Percentiles rank a stretch among this genome's conserved stretches.
Conservation (phyloP, 2,329 filamentous ascomycete species). For the Epichloe brachyelytri region DNA sequence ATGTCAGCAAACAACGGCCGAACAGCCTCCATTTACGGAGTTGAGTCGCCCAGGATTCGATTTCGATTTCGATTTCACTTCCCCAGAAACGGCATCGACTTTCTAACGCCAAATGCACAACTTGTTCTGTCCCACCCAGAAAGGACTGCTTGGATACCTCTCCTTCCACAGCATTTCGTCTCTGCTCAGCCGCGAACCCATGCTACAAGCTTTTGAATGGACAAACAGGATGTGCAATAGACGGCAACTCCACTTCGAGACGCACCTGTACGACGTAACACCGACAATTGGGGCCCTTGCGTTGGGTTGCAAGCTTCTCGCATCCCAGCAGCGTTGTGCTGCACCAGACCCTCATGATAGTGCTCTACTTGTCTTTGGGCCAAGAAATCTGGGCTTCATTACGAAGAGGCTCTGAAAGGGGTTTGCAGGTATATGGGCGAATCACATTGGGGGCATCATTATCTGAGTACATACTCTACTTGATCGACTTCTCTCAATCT, state of each 20-base stretch:
- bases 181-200: conserved; percentile 7
- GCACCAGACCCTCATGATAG: neutral
- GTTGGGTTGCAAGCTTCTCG: neutral
- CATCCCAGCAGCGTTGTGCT: neutral
- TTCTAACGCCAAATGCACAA: neutral
- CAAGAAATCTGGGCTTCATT: neutral
- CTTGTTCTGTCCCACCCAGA: neutral
- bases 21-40: neutral
- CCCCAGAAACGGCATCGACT: neutral
- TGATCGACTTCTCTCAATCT: no score
- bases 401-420: neutral
- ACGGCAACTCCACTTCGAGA: conserved; percentile 1
- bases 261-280: conserved; percentile 3
- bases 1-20: neutral
- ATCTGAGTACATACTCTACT: neutral
- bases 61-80: no score
- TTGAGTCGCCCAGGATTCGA: neutral
- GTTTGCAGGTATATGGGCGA: neutral
- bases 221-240: conserved; percentile 3
- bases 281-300: conserved; percentile 4
- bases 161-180: conserved; percentile 12
- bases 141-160: neutral
- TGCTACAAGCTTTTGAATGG: conserved; percentile 1
- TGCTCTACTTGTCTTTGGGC: neutral
- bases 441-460: neutral